These are phyloP conservation scores for Styphnolobium japonicum DNA, from an alignment of 306 rosid genomes.

Conservation along the genomic window DNA sequence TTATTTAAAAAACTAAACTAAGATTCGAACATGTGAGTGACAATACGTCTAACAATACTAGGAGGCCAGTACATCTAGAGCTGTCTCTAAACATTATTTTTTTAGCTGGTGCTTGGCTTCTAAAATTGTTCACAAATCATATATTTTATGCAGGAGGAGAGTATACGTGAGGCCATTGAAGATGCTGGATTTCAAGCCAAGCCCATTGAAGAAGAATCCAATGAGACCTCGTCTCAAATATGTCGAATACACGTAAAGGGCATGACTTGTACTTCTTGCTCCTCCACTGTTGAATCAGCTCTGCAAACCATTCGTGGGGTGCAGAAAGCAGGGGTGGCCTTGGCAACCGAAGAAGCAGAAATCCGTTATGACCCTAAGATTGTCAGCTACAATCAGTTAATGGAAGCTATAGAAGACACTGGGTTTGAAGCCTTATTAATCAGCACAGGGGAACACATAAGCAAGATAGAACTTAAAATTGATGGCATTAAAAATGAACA, in stretches of 20 bases:
- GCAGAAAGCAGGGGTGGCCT: conserved; percentile 62
- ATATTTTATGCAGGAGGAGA: conserved; percentile 41
- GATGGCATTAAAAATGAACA: conserved; percentile 45
- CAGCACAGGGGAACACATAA: conserved; percentile 59
- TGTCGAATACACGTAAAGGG: conserved; percentile 62
- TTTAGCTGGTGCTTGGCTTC: no score
- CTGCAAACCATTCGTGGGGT: conserved; percentile 57
- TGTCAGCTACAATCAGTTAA: conserved; percentile 41
- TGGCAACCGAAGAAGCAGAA: conserved; percentile 77
- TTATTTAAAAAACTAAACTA: not conserved
- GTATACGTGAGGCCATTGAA: conserved; percentile 58
- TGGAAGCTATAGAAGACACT: conserved; percentile 40
- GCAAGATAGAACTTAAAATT: conserved; percentile 62
- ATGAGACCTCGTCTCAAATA: conserved; percentile 34
- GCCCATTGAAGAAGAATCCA: conserved; percentile 30
- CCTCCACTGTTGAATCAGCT: conserved; percentile 63
- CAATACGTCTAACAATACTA: not conserved
- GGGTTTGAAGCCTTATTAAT: conserved; percentile 59
- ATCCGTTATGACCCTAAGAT: conserved; percentile 53
- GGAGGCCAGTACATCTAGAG: no score
- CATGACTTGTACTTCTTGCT: conserved; percentile 83
- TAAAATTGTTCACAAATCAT: not conserved
- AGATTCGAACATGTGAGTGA: not conserved
- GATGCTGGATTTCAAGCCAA: conserved; percentile 70
- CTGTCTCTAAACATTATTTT: no score